Evolutionary conservation across 176 grass and related monocot species (phyloP), one percentile per base, ranked within the genome.

Genomic region (Oryza rufipogon): DNA sequence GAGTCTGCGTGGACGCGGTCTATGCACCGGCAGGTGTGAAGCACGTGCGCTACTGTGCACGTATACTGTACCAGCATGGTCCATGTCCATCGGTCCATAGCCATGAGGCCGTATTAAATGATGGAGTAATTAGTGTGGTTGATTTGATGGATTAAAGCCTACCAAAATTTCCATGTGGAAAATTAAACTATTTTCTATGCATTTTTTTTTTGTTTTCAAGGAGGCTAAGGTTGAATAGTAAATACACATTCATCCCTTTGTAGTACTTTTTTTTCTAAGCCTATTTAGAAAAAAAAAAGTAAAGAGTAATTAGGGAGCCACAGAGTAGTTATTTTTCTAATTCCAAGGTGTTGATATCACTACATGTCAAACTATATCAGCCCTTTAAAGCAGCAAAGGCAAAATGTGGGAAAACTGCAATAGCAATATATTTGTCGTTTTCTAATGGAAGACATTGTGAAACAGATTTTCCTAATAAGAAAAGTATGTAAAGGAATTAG

Each of bases 11-110:
- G 82, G 77, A 70, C 71, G 9, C 9, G 52, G 77, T 85, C 87
- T 9, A 70, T 73, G 79, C 79, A 17, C 74, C 48, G 74, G 68
- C 47, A 64, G 78, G 39, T 12, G 49, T 82, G 86, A 64, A 82
- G 46, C 77, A 81, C 77, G 70, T 80, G 68, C 9, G 42, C 7
- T 17, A 49, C 54, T 58, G 54, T 58, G 54, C 19, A 9, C 19
- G 19, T 15, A 4, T 1, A 74, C 14, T 28, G 6, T 23, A 42
- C 34, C 17, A 19, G 9, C 14, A 49, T 22, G 23, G 71, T 51
- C 9, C 23, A 23, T 22, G 58, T 23, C 58, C 58, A 63, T 63
- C n/a, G 58, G 58, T 63, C 17, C 17, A 58, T 58, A 58, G 6
- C 1, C 52, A 63, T 63, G 58, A 63, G 4, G n/a, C 17, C 16